phyloP scores from a whole-genome alignment of 2,329 filamentous ascomycete species.

The Phoma sp. region DNA sequence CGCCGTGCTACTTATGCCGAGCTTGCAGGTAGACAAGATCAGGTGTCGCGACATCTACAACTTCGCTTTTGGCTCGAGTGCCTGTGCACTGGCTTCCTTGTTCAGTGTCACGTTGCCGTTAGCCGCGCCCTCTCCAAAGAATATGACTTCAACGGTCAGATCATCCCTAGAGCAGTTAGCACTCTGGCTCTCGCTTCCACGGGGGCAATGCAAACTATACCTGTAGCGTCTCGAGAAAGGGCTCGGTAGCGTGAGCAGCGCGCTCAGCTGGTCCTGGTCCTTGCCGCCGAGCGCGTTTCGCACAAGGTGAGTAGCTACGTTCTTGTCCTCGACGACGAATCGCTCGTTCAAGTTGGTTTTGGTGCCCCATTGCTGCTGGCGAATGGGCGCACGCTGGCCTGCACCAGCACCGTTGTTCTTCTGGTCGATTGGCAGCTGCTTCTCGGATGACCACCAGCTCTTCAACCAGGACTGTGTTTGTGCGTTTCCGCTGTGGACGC shows the following conservation, averaged over 20 bases:
- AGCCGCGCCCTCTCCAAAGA: conserved; percentile 84
- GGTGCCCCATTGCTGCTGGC: conserved; percentile 89
- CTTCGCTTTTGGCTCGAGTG: conserved; percentile 56
- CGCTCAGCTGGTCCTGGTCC: conserved; percentile 92
- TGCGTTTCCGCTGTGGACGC: conserved; percentile 43
- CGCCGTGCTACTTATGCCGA: conserved; percentile 10
- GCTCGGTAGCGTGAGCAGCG: conserved; percentile 86
- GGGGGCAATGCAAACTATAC: conserved; percentile 55
- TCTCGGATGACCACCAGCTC: conserved; percentile 67
- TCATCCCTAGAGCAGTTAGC: conserved; percentile 71
- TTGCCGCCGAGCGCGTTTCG: conserved; percentile 93
- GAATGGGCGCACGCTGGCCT: conserved; percentile 86
- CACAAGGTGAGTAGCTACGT: conserved; percentile 93
- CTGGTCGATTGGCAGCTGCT: conserved; percentile 77
- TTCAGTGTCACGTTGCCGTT: conserved; percentile 83
- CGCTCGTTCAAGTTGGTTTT: conserved; percentile 74
- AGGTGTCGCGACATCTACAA: conserved; percentile 43
- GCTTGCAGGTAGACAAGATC: not conserved
- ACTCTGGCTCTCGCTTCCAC: not conserved
- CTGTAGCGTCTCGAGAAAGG: conserved; percentile 91
- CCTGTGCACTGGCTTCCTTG: conserved; percentile 77
- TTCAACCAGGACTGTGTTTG: conserved; percentile 69
- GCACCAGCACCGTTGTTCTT: conserved; percentile 57
- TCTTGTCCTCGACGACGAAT: conserved; percentile 95
- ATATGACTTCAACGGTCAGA: conserved; percentile 96